Evolutionary conservation across 208 protist species (phyloP), one percentile per base, ranked within the genome.

Genomic region (Acanthamoeba royreba): DNA sequence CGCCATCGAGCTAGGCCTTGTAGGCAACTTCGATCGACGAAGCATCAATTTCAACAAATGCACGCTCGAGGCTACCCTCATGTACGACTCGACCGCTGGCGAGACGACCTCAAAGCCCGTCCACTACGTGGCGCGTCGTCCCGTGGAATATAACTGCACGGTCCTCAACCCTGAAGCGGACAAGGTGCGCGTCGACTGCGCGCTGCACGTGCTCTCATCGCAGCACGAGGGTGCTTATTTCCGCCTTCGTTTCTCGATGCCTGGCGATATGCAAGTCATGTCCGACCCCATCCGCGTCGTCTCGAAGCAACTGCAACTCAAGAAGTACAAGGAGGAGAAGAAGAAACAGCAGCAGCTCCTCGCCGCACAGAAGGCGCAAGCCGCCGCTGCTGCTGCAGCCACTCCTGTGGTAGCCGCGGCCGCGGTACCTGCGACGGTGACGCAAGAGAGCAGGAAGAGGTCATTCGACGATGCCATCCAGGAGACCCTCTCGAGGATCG

Each of bases 131-230:
- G 46, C 72, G 17, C 72, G 72, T 8, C 72, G 72, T 4, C 72
- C 72, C 25, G 72, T 83, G n/a, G 72, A 83, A 45, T 83, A 83
- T 45, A 83, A 83, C 72, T 83, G 72, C 72, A 83, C 72, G 11
- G 43, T 83, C 43, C 43, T 53, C 28, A 46, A 79, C 49, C 9
- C 72, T 5, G 42, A 17, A 7, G 72, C 43, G 43, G 72, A 83
- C 22, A 49, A 35, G 72, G 42, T 83, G 25, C 2, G 4, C 9
- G 43, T 83, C 38, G 72, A 83, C 25, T 83, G 72, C 43, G 17
- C 19, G 2, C 72, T 83, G n/a, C n/a, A 83, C 72, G 72, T 83
- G 72, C 72, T 83, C 72, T 83, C 72, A n/a, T 83, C 72, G 4
- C 72, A 83, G 28, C 72, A 83, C 72, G 72, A 83, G 43, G 72